Conservation (phyloP, 129 eudicot species). For the Kitagawia praeruptora region DNA sequence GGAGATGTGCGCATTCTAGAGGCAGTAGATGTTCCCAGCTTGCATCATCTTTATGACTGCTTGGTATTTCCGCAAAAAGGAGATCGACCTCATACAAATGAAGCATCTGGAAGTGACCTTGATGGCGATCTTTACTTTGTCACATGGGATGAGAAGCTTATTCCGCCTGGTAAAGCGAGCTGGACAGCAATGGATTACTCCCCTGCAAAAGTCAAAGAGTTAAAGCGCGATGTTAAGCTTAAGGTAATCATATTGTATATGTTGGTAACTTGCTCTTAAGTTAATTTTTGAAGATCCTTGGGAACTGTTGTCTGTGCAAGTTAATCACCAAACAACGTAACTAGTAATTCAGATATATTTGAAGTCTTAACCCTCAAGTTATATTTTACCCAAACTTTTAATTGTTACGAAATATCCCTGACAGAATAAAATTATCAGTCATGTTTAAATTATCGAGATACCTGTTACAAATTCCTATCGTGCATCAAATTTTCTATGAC, state of each 20-base stretch:
- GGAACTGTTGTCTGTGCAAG: not conserved
- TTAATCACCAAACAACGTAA: not conserved
- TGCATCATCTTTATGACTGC: constrained; percentile 48
- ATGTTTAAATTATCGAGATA: not conserved
- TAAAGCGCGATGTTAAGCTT: constrained; percentile 31
- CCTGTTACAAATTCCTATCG: not conserved
- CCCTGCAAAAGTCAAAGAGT: constrained; percentile 23
- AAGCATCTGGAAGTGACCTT: constrained; percentile 62
- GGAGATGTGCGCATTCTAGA: constrained; percentile 50
- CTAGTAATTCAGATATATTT: not conserved
- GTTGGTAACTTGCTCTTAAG: not conserved
- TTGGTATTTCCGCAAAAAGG: constrained; percentile 58
- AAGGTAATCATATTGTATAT: constrained; percentile 18
- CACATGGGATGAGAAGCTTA: constrained; percentile 49
- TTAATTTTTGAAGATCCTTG: not conserved
- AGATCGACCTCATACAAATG: constrained; percentile 50
- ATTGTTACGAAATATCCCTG: not conserved
- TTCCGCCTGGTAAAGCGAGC: constrained; percentile 46
- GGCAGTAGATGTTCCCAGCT: constrained; percentile 42
- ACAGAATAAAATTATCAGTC: not conserved
- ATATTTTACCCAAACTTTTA: not conserved
- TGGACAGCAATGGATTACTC: constrained; percentile 49
- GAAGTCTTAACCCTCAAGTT: not conserved
- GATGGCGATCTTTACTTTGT: constrained; percentile 62
- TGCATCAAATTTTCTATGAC: not conserved